A percentile compares a stretch with the other conserved stretches of the same genome.
These are phyloP conservation scores for Tympanopsis confertula DNA, from an alignment of 2,329 filamentous ascomycete genomes.

Conservation along the genomic window DNA sequence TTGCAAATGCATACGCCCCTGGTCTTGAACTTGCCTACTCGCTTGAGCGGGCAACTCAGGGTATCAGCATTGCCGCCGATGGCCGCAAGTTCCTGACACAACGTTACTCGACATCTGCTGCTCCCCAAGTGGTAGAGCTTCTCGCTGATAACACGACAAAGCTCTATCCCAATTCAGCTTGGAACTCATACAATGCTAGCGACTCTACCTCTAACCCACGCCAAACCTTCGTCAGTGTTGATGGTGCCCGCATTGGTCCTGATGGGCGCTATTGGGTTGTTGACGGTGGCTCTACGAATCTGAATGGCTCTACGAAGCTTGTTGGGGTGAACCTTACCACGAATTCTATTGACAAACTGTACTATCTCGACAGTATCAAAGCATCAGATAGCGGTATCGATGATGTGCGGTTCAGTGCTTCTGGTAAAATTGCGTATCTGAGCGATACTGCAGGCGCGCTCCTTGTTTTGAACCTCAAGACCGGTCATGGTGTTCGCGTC, in stretches of 20 bases:
- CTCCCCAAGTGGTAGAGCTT: constrained; percentile 2
- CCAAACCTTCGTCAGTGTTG: constrained; percentile 12
- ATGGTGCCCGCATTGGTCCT: constrained; percentile 16
- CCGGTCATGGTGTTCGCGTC: constrained; percentile 12
- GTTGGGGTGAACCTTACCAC: constrained; percentile 17
- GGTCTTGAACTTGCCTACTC: not conserved
- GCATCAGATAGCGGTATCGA: constrained; percentile 16
- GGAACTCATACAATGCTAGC: constrained; percentile 14
- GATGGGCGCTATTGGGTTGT: constrained; percentile 18
- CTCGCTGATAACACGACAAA: constrained; percentile 7
- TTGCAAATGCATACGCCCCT: not conserved
- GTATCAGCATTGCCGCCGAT: not conserved
- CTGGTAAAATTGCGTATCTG: constrained; percentile 13
- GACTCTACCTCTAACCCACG: constrained; percentile 9
- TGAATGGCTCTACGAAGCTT: constrained; percentile 16
- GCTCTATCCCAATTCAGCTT: constrained; percentile 14
- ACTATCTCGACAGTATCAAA: constrained; percentile 17
- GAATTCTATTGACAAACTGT: constrained; percentile 17
- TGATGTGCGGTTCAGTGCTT: constrained; percentile 18
- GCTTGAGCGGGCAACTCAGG: not conserved
- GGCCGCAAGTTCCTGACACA: constrained; percentile 2
- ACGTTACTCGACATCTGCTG: constrained; percentile 1
- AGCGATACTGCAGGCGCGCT: constrained; percentile 12
- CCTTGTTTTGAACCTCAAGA: constrained; percentile 14
- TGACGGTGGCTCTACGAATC: constrained; percentile 13